phyloP scores from a whole-genome alignment of 2,329 filamentous ascomycete genomes.

The Onygena corvina region DNA sequence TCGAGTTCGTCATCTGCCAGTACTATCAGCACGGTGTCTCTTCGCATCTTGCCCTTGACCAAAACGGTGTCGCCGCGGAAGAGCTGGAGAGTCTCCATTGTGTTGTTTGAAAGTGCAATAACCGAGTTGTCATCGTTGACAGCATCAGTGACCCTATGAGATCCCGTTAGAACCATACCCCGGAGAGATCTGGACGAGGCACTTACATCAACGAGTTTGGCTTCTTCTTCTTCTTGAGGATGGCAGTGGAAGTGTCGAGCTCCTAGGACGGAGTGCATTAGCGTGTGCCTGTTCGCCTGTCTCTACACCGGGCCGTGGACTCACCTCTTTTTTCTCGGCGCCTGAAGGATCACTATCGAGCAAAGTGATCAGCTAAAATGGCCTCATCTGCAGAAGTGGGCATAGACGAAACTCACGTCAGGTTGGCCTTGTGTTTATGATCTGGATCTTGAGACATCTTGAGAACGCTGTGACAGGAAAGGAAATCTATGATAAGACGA shows the following conservation, averaged over 20 bases:
- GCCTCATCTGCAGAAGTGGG: constrained; percentile 13
- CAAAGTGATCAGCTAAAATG: constrained; percentile 2
- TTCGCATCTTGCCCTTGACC: constrained; percentile 98
- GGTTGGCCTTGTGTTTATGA: constrained; percentile 58
- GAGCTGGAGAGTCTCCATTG: constrained; percentile 95
- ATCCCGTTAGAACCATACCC: constrained; percentile 24
- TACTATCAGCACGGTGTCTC: constrained; percentile 96
- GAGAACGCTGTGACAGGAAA: constrained; percentile 24
- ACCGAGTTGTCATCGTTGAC: constrained; percentile 99
- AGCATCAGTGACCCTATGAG: constrained; percentile 81
- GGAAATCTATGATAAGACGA: constrained; percentile 20
- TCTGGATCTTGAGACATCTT: constrained; percentile 61
- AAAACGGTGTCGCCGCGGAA: constrained; percentile 98
- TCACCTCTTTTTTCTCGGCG: constrained; percentile 71
- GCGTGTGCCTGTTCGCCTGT: constrained; percentile 19
- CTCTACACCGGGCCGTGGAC: constrained; percentile 25
- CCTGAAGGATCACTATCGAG: constrained; percentile 68
- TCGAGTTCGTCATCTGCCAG: constrained; percentile 95
- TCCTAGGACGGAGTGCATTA: constrained; percentile 46
- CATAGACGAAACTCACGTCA: constrained; percentile 51
- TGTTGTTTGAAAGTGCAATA: constrained; percentile 94
- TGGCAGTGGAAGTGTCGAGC: constrained; percentile 87
- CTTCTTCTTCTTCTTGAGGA: constrained; percentile 99
- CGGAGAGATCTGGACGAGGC: neutral
- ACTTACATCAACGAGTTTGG: constrained; percentile 93